Percentiles rank a stretch among this genome's conserved stretches.
Evolutionary conservation across 2,329 filamentous ascomycete genomes (phyloP).

Genomic region (Talaromyces sp.): DNA sequence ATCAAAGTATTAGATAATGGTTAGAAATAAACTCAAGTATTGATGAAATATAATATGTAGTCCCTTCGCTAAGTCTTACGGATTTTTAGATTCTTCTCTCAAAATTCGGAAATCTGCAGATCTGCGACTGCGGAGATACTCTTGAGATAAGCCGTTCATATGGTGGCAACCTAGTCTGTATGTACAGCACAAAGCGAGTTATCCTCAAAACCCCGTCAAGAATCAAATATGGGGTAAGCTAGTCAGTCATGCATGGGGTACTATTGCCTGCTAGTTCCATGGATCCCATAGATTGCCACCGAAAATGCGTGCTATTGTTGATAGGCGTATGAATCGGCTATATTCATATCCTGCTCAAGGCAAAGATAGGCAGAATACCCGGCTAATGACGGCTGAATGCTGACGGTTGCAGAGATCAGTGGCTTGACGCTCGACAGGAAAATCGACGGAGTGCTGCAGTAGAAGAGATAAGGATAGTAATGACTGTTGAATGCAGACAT

Average conservation of each 20-base stretch:
- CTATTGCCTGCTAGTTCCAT: background rate
- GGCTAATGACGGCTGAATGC: background rate
- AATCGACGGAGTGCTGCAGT: background rate
- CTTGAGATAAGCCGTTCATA: background rate
- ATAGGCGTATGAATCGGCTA: background rate
- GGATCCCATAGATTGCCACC: background rate
- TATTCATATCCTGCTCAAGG: background rate
- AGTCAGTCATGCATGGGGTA: background rate
- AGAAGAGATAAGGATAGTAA: background rate
- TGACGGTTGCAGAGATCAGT: background rate
- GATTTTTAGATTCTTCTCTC: background rate
- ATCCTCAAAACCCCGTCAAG: background rate
- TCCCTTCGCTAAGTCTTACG: background rate
- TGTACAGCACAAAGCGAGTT: background rate
- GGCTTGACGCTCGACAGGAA: too few relatives aligned
- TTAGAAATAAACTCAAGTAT: too few relatives aligned
- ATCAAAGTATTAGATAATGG: background rate
- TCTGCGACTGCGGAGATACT: background rate
- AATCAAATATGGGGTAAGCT: background rate
- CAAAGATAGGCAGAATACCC: background rate
- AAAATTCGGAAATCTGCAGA: background rate
- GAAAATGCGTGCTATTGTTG: too few relatives aligned
- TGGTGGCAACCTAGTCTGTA: background rate
- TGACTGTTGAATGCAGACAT: background rate
- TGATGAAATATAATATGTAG: background rate